Percentiles rank a stretch among this genome's conserved stretches.
Conservation (phyloP, 129 eudicot species). For the Sambucus nigra region DNA sequence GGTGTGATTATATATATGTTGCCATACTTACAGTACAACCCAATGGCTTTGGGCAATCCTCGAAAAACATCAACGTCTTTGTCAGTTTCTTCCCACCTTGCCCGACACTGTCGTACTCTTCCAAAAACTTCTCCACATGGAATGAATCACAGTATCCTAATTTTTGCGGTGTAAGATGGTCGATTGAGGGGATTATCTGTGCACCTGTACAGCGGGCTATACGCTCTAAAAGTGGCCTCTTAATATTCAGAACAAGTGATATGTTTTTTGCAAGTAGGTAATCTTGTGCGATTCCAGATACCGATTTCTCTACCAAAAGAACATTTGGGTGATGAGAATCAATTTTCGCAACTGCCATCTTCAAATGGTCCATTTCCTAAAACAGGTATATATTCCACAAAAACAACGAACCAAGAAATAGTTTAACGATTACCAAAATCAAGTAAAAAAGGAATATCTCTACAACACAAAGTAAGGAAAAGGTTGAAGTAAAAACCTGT, state of each 20-base stretch:
- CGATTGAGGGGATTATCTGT: constrained; percentile 50
- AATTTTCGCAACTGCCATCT: constrained; percentile 61
- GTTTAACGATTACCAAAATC: not conserved
- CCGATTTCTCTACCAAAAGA: constrained; percentile 57
- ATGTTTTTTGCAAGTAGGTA: constrained; percentile 50
- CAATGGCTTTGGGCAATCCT: constrained; percentile 55
- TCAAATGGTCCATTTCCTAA: constrained; percentile 62
- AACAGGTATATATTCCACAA: not conserved
- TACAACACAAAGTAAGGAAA: not conserved
- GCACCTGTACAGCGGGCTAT: constrained; percentile 66
- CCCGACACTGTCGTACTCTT: constrained; percentile 48
- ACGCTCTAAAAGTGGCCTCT: constrained; percentile 54
- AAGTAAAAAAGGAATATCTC: not conserved
- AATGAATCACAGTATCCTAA: constrained; percentile 46
- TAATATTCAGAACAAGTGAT: constrained; percentile 50
- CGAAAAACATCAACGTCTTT: constrained; percentile 55
- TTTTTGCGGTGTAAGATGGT: constrained; percentile 34
- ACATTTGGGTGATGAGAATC: constrained; percentile 47
- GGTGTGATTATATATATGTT: not conserved
- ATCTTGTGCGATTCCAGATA: constrained; percentile 57
- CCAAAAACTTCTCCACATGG: constrained; percentile 46
- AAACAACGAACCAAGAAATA: not conserved
- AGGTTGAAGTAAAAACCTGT: constrained; percentile 33
- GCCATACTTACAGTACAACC: constrained; percentile 48
- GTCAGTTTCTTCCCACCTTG: constrained; percentile 47